A percentile compares a stretch with the other conserved stretches of the same genome.
Evolutionary conservation across 1,139 yeast species (phyloP).

Genomic region (Debaryomyces psychrophilus): DNA sequence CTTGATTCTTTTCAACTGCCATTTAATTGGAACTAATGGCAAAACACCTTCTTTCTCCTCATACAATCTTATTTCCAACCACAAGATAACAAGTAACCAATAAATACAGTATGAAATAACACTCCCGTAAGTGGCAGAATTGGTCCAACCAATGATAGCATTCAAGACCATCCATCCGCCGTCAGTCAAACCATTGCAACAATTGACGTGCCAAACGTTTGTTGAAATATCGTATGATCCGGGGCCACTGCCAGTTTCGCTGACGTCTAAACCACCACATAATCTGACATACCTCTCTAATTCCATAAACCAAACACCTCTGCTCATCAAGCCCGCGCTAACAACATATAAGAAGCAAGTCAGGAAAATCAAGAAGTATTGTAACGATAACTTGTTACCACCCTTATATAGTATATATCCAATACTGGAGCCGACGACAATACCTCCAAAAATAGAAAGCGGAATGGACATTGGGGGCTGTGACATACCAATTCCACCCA

Average conservation of each 20-base stretch:
- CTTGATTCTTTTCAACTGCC: slow-evolving; percentile 59
- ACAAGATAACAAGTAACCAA: slow-evolving; percentile 67
- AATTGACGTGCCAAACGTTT: slow-evolving; percentile 94
- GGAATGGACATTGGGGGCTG: slow-evolving; percentile 45
- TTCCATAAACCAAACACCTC: slow-evolving; percentile 91
- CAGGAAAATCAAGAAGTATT: slow-evolving; percentile 42
- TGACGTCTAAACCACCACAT: slow-evolving; percentile 83
- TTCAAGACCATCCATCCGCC: slow-evolving; percentile 94
- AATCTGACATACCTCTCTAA: slow-evolving; percentile 62
- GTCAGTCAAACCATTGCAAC: slow-evolving; percentile 89
- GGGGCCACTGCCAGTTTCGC: slow-evolving; percentile 91
- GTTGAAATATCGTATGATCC: slow-evolving; percentile 85
- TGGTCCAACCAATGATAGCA: slow-evolving; percentile 94
- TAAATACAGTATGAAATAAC: slow-evolving; percentile 74
- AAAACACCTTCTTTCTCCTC: slow-evolving; percentile 68
- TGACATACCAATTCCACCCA: slow-evolving; percentile 51
- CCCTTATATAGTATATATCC: slow-evolving; percentile 44
- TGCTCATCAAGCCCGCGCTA: slow-evolving; percentile 48
- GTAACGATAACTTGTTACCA: slow-evolving; percentile 46
- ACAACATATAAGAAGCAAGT: slow-evolving; percentile 49
- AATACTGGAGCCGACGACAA: slow-evolving; percentile 37
- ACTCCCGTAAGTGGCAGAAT: slow-evolving; percentile 92
- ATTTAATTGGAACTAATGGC: slow-evolving; percentile 60
- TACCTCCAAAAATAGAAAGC: slow-evolving; percentile 40
- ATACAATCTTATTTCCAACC: slow-evolving; percentile 53